phyloP scores from a whole-genome alignment of 768 basidiomycete genomes.

The Gloeopeniophorella convolvens region DNA sequence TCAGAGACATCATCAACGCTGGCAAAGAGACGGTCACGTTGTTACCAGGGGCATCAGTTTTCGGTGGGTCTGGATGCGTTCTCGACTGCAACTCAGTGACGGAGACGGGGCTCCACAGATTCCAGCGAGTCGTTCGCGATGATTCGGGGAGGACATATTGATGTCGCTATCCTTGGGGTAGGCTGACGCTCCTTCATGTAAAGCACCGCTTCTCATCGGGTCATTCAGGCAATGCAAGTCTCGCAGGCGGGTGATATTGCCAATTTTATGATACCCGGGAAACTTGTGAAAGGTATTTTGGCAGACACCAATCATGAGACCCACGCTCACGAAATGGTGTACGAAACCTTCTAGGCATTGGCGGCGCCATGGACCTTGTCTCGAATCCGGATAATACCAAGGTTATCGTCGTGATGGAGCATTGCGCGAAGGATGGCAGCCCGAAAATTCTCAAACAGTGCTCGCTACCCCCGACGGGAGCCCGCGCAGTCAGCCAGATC shows the following conservation, averaged over 20 bases:
- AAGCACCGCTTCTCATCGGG: slow-evolving; percentile 2
- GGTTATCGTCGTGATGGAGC: slow-evolving; percentile 86
- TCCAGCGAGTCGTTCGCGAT: slow-evolving; percentile 93
- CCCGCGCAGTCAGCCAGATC: slow-evolving; percentile 81
- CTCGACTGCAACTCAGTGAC: not conserved
- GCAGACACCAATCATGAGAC: not conserved
- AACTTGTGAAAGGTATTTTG: slow-evolving; percentile 67
- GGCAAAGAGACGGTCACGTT: slow-evolving; percentile 94
- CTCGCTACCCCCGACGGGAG: slow-evolving; percentile 81
- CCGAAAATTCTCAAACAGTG: slow-evolving; percentile 85
- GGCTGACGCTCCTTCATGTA: slow-evolving; percentile 26
- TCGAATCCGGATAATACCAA: slow-evolving; percentile 95
- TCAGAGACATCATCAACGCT: slow-evolving; percentile 86
- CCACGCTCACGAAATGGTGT: slow-evolving; percentile 4
- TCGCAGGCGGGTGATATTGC: slow-evolving; percentile 90
- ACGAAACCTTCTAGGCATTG: slow-evolving; percentile 56
- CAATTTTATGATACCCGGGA: slow-evolving; percentile 98
- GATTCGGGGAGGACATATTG: slow-evolving; percentile 95
- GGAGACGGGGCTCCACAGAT: slow-evolving; percentile 38
- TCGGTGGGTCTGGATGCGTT: slow-evolving; percentile 47
- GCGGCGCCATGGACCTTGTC: slow-evolving; percentile 94
- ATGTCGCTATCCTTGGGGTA: slow-evolving; percentile 90
- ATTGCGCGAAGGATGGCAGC: slow-evolving; percentile 82
- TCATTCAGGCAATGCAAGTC: slow-evolving; percentile 85
- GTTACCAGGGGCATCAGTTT: slow-evolving; percentile 84